phyloP scores from a whole-genome alignment of 208 protist species.

The Acanthamoeba quina region DNA sequence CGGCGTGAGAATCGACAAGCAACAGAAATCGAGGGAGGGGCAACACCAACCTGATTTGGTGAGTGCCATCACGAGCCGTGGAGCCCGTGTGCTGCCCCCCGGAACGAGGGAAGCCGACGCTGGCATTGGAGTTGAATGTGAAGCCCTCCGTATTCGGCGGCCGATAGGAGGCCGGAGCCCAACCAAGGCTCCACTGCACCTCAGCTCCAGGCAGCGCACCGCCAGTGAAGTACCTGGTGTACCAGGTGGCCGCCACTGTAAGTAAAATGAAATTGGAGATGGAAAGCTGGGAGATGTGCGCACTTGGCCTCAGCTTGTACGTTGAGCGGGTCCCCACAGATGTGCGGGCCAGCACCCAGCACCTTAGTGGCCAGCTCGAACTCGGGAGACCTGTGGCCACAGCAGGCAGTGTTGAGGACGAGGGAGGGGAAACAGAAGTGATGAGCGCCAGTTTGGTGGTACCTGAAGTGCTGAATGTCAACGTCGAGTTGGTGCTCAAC shows the following conservation, averaged over 20 bases:
- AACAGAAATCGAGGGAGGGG: not conserved
- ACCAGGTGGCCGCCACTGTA: not conserved
- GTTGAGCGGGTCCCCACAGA: not conserved
- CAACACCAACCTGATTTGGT: not conserved
- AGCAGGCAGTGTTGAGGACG: not conserved
- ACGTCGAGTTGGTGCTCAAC: not conserved
- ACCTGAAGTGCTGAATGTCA: conserved; percentile 25
- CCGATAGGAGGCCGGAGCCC: not conserved
- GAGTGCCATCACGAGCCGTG: not conserved
- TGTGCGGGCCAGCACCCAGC: not conserved
- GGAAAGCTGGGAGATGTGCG: not conserved
- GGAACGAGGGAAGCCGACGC: not conserved
- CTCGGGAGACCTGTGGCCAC: not conserved
- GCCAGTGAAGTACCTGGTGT: conserved; percentile 61
- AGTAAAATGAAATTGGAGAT: not conserved
- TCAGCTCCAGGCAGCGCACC: not conserved
- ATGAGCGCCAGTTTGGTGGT: not conserved
- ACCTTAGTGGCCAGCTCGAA: conserved; percentile 28
- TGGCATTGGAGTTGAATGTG: not conserved
- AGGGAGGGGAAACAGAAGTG: not conserved
- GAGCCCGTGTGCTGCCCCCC: not conserved
- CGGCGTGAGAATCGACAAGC: not conserved
- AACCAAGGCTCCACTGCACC: not conserved
- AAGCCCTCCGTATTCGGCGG: conserved; percentile 13
- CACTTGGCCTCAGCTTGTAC: conserved; percentile 22